A percentile compares a stretch with the other conserved stretches of the same genome.
Conservation (phyloP, 2,329 filamentous ascomycete genomes). For the Byssothecium circinans region DNA sequence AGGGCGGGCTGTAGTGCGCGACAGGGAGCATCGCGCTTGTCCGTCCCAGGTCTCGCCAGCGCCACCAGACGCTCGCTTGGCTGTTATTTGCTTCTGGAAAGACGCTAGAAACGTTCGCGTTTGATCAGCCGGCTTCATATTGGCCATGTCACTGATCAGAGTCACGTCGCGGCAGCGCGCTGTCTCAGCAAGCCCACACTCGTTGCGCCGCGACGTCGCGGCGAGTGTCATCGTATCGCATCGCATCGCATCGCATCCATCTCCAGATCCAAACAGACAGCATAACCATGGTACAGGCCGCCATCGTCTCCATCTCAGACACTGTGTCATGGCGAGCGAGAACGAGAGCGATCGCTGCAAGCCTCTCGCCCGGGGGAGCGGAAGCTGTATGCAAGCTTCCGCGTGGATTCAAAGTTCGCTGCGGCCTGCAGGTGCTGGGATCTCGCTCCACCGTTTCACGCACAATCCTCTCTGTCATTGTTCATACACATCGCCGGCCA, state of each 20-base stretch:
- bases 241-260: neutral
- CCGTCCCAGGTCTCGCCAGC: conserved; percentile 7
- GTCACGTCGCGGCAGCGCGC: conserved; percentile 12
- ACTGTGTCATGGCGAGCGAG: conserved; percentile 23
- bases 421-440: conserved; percentile 29
- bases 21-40: conserved; percentile 14
- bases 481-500: conserved; percentile 15
- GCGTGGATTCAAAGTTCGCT: conserved; percentile 20
- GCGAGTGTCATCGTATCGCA: conserved; percentile 1
- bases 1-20: neutral
- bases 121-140: conserved; percentile 23
- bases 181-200: conserved; percentile 16
- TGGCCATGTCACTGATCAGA: conserved; percentile 8
- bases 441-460: conserved; percentile 27
- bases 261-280: conserved; percentile 4
- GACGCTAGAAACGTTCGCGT: conserved; percentile 27
- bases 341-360: conserved; percentile 31
- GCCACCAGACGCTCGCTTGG: conserved; percentile 22
- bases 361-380: conserved; percentile 34
- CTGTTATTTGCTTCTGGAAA: conserved; percentile 32
- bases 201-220: conserved; percentile 21
- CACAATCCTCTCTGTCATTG: conserved; percentile 26
- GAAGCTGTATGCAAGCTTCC: conserved; percentile 30
- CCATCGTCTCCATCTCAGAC: conserved; percentile 16
- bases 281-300: too few relatives aligned